Base-by-base conservation (phyloP, 345 rosid genomes). In the Rhodomyrtus tomentosa region DNA sequence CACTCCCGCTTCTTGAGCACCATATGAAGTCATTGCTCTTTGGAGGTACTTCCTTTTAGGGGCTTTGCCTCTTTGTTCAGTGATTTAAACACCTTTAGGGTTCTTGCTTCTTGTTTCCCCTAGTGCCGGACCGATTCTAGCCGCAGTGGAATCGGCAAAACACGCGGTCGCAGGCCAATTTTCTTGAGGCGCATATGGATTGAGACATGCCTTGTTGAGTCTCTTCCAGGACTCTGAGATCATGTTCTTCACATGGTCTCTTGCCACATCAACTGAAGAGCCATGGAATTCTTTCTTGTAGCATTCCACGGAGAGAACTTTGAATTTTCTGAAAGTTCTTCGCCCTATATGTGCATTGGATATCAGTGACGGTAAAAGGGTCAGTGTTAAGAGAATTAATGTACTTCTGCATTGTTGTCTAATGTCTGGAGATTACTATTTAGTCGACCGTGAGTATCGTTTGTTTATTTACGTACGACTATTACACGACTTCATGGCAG, bases 171-270 rank as follows among this genome's bases (percentile, higher is more conserved):
- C 12, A 10, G 72, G 9, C 5, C 14, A 20, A 27, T 27, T 27
- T 58, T 58, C 72, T 58, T 38, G 15, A 27, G 29, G 20, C 18
- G 14, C 38, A 58, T 13, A 27, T 58, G 83, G 84, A 25, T 50
- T 81, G 22, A 93, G 84, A 68, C 89, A 94, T 82, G 90, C 92
- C 5, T 38, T 82, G 86, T 92, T 93, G 9, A 93, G 90, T 4
- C 40, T 58, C 87, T 92, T 92, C 96, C 96, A 93, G n/a, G 90
- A 88, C 6, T 92, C 82, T 5, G 90, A 85, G 87, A 93, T 93
- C 88, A 89, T 85, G 1, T 49, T 14, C 10, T 45, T 45, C 49
- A 7, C 49, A 45, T 45, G 10, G 49, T 7, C 49, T 45, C 49
- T 45, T 9, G 49, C 49, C 49, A 45, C 49, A 45, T 45, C 49